Base-by-base conservation (phyloP, 169 alveolate genomes). In the Plasmodium gaboni region DNA sequence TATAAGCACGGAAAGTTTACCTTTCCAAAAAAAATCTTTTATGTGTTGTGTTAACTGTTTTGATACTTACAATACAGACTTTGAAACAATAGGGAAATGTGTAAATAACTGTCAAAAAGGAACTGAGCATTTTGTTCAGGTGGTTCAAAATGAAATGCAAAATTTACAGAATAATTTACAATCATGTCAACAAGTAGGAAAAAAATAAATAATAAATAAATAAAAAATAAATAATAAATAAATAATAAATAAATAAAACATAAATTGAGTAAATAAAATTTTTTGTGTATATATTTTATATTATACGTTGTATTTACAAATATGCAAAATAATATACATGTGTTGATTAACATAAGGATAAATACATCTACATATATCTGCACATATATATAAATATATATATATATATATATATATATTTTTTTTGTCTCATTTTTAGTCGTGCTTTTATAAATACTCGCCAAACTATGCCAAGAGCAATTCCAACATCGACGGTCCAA, bases 71-170 rank as follows among this genome's bases (percentile, higher is more conserved):
- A 72, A 88, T 68, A 92, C 92, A 4, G 92, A 93, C 32, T 72
- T 93, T 50, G 96, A 93, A 80, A 71, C 71, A n/a, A 91, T 93
- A n/a, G 93, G 94, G 46, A 74, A 93, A 68, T 93, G 96, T 59
- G 94, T 93, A 15, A 93, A 93, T 63, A 90, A 83, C 83, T 93
- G 96, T 70, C 96, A 93, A 73, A 86, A 78, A 44, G 88, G 89
- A n/a, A 94, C 96, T 3, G 95, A 93, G 69, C 89, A 89, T 32
- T 93, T 93, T 64, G 96, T 94, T 26, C 92, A 88, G 74, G 93
- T 88, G n/a, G 96, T 93, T 42, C 96, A 93, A 55, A 72, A 83
- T 53, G 96, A 93, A 69, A 92, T 93, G 67, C 93, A 93, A 57
- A 93, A 93, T 70, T 88, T 93, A 24, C 96, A 93, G 60, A 89